Evolutionary conservation across 2,329 filamentous ascomycete genomes (phyloP), one percentile per base, ranked within the genome.

Genomic region (Cercospora zeina): DNA sequence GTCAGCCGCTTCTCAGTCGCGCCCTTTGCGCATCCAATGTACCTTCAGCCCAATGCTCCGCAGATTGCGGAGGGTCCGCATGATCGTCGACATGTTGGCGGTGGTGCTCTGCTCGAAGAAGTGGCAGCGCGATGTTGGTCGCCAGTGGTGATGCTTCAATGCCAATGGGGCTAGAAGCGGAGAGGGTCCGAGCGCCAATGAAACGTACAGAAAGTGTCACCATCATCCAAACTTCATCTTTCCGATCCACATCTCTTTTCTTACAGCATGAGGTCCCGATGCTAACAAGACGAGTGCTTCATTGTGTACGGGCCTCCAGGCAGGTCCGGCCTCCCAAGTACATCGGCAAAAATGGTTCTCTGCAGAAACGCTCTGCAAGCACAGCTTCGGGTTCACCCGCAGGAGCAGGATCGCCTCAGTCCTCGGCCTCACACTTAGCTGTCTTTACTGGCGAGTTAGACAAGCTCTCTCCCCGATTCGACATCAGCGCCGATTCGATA

Each of bases 31-130:
- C 49, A n/a, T 36, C 9, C 31, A 11, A 14, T 79, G 67, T 78
- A 92, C 92, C 88, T 93, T 96, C 74, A 97, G 74, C 59, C 95
- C 95, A 76, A 96, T 86, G 80, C 86, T 88, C 82, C 91, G 88
- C 75, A 97, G 77, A 78, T 97, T 96, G 78, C 87, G 84, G 74
- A 97, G 79, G 27, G 93, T 97, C 79, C 95, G 89, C 69, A 87
- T 79, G 72, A 96, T 81, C 64, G 91, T 96, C 82, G 95, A 97
- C 95, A 99, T 99, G 77, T 77, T 55, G 61, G 65, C 57, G 83
- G 80, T 61, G 33, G 34, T 50, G 61, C 61, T 61, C 63, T 61
- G 56, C 58, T 59, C 58, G 55, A 37, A 45, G 58, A 45, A 61
- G 54, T 53, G 61, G 56, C 50, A 49, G 42, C 37, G 50, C 58